Conservation (phyloP, 2,329 filamentous ascomycete species). For the Fusarium odoratissimum region DNA sequence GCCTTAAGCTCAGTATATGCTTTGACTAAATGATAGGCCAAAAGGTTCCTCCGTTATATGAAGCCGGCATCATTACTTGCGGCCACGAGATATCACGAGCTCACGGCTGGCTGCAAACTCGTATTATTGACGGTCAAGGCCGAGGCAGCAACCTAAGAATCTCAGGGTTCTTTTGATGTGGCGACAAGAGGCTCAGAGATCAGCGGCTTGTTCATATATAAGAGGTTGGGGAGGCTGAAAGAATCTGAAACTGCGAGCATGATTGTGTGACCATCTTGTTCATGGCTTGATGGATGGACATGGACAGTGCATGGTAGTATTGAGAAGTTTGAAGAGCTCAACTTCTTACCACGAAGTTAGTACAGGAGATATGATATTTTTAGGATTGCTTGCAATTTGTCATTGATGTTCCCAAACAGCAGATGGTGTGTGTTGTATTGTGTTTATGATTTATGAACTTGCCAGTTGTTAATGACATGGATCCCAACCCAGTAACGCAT, state of each 20-base stretch:
- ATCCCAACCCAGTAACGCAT: not conserved
- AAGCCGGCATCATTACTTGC: constrained; percentile 24
- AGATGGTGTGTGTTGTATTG: not conserved
- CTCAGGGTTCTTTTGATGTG: not conserved
- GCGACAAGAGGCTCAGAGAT: not conserved
- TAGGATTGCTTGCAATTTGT: not conserved
- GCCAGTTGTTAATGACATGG: not conserved
- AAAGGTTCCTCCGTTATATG: not conserved
- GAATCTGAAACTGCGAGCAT: not conserved
- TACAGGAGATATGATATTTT: not conserved
- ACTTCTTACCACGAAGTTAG: not conserved
- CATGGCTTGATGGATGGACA: not conserved
- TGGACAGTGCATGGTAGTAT: not conserved
- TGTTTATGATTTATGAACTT: not conserved
- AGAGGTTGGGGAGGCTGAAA: constrained; percentile 27
- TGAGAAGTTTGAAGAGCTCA: constrained; percentile 2
- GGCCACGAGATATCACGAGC: constrained; percentile 5
- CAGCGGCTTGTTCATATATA: not conserved
- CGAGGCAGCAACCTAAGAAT: not conserved
- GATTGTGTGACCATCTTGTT: not conserved
- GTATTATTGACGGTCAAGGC: constrained; percentile 7
- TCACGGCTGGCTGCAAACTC: not conserved
- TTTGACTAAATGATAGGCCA: not conserved
- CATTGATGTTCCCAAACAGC: not conserved
- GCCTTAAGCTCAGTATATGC: not conserved